A percentile compares a stretch with the other conserved stretches of the same genome.
These are phyloP conservation scores for Letharia columbiana DNA, from an alignment of 495 filamentous ascomycete species.

Conservation along the genomic window DNA sequence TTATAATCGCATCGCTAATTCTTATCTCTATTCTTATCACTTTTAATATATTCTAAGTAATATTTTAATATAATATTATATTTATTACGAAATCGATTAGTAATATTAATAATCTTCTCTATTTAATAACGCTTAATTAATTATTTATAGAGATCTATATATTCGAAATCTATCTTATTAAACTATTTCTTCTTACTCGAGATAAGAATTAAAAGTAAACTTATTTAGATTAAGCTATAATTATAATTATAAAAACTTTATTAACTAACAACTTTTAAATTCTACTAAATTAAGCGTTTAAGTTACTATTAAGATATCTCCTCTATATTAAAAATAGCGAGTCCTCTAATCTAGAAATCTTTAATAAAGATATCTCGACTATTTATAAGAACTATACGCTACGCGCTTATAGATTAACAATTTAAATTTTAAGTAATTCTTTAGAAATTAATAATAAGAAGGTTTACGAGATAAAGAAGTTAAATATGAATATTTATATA, in stretches of 20 bases:
- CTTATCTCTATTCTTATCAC: slow-evolving; percentile 67
- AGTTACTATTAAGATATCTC: slow-evolving; percentile 1
- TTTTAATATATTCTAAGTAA: slow-evolving; percentile 66
- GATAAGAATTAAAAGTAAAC: background rate
- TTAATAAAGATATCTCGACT: background rate
- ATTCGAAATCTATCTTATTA: slow-evolving; percentile 67
- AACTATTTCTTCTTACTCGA: slow-evolving; percentile 51
- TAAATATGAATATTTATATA: too few relatives aligned
- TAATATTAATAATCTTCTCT: slow-evolving; percentile 68
- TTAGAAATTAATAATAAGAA: slow-evolving; percentile 68
- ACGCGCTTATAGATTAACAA: slow-evolving; percentile 14
- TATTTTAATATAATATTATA: slow-evolving; percentile 69
- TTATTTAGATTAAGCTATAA: slow-evolving; percentile 5
- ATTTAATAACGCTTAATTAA: slow-evolving; percentile 75
- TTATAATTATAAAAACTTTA: slow-evolving; percentile 8
- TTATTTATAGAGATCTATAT: slow-evolving; percentile 76
- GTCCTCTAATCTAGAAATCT: background rate
- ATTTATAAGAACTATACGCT: slow-evolving; percentile 1
- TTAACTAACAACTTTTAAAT: slow-evolving; percentile 3
- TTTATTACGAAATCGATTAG: slow-evolving; percentile 62
- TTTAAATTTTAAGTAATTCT: slow-evolving; percentile 71
- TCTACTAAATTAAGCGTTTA: background rate
- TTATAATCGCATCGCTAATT: slow-evolving; percentile 64
- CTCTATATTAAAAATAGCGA: background rate
- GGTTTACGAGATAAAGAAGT: too few relatives aligned